Conservation (phyloP, 75 land plant genomes). For the Picea glauca region DNA sequence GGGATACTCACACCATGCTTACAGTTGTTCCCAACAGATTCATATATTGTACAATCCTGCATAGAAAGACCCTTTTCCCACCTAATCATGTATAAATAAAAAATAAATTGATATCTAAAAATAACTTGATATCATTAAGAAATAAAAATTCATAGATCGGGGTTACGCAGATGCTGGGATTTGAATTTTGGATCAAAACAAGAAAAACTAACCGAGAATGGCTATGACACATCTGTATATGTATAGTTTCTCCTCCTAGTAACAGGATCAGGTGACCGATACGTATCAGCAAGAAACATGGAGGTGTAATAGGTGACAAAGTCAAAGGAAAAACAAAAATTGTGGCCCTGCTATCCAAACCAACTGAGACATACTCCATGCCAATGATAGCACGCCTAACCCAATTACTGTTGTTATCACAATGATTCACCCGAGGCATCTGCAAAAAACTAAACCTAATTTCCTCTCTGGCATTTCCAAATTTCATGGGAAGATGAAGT, state of each 20-base stretch:
- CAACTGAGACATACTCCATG: conserved; percentile 81
- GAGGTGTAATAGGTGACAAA: conserved; percentile 64
- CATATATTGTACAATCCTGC: conserved; percentile 55
- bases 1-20: conserved; percentile 64
- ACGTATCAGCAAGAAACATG: conserved; percentile 59
- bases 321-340: conserved; percentile 51
- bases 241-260: conserved; percentile 41
- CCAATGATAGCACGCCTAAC: conserved; percentile 74
- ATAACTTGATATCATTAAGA: no score
- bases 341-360: conserved; percentile 77
- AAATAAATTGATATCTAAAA: no score
- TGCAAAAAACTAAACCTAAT: conserved; percentile 13
- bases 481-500: no score
- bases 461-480: no score
- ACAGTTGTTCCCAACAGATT: conserved; percentile 54
- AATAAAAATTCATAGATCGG: no score
- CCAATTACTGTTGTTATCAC: conserved; percentile 46
- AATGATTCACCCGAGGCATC: no score
- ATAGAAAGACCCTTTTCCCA: conserved; percentile 23
- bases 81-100: no score
- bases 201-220: no score
- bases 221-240: conserved; percentile 21
- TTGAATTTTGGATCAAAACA: no score
- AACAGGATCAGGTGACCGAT: conserved; percentile 30
- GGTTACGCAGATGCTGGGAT: no score